Percentiles rank a stretch among this genome's conserved stretches.
Evolutionary conservation across 2,329 filamentous ascomycete species (phyloP).

Genomic region (Alternaria triticimaculans): DNA sequence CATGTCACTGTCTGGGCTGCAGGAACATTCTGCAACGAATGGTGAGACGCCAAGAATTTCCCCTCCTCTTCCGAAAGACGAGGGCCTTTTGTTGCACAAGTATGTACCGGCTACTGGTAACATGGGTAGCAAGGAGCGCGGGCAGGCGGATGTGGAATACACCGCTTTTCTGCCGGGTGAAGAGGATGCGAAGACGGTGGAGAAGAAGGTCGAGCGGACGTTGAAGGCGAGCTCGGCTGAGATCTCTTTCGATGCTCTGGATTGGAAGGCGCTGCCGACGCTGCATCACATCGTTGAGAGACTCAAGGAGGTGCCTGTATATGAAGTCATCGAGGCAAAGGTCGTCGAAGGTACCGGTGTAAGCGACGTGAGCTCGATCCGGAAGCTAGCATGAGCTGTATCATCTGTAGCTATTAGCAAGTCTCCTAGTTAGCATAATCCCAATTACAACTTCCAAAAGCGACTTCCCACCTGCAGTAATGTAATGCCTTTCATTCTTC

Average conservation of each 20-base stretch:
- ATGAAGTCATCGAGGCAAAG: conserved; percentile 62
- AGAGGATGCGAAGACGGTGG: conserved; percentile 39
- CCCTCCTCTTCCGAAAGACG: conserved; percentile 40
- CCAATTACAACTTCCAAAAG: neutral
- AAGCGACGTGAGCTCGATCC: conserved; percentile 52
- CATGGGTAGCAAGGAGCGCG: conserved; percentile 47
- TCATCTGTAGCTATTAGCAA: neutral
- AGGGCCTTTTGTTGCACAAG: conserved; percentile 62
- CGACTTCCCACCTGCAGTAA: neutral
- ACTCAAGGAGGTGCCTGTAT: conserved; percentile 64
- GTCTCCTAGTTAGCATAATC: neutral
- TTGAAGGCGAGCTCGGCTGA: conserved; percentile 51
- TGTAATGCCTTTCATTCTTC: conserved; percentile 6
- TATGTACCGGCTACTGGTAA: conserved; percentile 64
- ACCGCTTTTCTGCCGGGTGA: conserved; percentile 51
- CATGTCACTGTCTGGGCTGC: conserved; percentile 35
- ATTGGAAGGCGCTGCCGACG: conserved; percentile 65
- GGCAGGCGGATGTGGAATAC: conserved; percentile 63
- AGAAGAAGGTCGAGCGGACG: conserved; percentile 46
- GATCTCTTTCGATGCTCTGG: conserved; percentile 57
- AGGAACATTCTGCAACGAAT: conserved; percentile 17
- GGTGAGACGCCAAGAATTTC: neutral
- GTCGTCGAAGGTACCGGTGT: conserved; percentile 63
- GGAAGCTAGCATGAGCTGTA: conserved; percentile 1
- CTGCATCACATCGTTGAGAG: conserved; percentile 64